Evolutionary conservation across 2,329 filamentous ascomycete species (phyloP), one percentile per base, ranked within the genome.

Genomic region (Colletotrichum trifolii): DNA sequence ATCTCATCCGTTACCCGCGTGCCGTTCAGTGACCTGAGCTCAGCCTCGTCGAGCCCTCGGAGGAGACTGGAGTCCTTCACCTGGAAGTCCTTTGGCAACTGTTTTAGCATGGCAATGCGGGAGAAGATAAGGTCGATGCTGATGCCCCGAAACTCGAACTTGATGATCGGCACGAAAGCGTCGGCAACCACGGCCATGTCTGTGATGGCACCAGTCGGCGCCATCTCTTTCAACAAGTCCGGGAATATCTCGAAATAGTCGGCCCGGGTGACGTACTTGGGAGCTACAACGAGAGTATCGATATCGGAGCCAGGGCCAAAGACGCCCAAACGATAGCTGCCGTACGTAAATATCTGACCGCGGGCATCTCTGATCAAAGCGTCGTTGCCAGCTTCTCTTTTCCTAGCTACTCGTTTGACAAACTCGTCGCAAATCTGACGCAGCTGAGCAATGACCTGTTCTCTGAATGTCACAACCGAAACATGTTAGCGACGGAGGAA

Each of bases 291-390:
- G 55, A 99, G 87, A 2, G 96, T 97, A 81, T 99, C 96, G 72
- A 99, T 98, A 88, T 99, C 96, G 50, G 96, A 98, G 54, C 94
- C 94, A 48, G 96, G 96, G 6, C 94, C 94, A 77, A 92, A 97
- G 33, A 98, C 96, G 66, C 96, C 96, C 11, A 99, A 84, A 43
- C 94, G 91, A 78, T 95, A 99, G 78, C 96, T 98, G 69, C 96
- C 96, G 77, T 96, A 99, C 1, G 95, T 96, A 77, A 97, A 97
- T 70, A 99, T 89, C 80, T 95, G 96, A 69, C 94, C 96, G 57
- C 94, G 92, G 6, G 94, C 92, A 73, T 91, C 90, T 70, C 94
- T 92, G 49, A 96, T 87, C 49, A 96, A 87, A 38, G 89, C 88
- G 47, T 92, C 87, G 49, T 94, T 91, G 54, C 95, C 84, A 8